A percentile compares a stretch with the other conserved stretches of the same genome.
These are phyloP conservation scores for Candida neerlandica DNA, from an alignment of 1,139 yeast species.

Conservation along the genomic window DNA sequence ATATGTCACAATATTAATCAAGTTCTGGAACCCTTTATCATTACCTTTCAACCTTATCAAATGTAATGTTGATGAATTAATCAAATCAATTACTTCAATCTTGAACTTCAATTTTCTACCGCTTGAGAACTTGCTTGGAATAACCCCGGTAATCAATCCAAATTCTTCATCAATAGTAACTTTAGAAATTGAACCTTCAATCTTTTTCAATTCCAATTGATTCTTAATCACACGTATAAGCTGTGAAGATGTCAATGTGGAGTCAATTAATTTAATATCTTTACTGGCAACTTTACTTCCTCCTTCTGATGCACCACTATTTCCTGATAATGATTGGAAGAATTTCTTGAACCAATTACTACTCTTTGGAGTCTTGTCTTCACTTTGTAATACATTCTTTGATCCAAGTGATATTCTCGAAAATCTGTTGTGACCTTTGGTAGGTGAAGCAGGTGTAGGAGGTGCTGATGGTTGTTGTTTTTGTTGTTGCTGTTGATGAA, in stretches of 20 bases:
- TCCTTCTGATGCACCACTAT: conserved; percentile 9
- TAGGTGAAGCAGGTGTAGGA: conserved; percentile 7
- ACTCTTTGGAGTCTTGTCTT: conserved; percentile 13
- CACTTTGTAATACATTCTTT: conserved; percentile 8
- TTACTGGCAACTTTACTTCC: conserved; percentile 15
- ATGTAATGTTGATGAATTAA: conserved; percentile 50
- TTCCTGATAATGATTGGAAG: conserved; percentile 25
- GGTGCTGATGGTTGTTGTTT: conserved; percentile 1
- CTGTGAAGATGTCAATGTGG: conserved; percentile 31
- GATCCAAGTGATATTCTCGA: conserved; percentile 26
- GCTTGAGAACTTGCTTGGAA: conserved; percentile 51
- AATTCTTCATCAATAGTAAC: conserved; percentile 47
- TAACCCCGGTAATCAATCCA: conserved; percentile 47
- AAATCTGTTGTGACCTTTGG: conserved; percentile 25
- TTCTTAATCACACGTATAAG: conserved; percentile 38
- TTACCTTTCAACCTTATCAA: conserved; percentile 67
- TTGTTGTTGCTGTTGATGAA: not conserved
- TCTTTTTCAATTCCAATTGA: conserved; percentile 49
- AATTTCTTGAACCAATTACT: conserved; percentile 45
- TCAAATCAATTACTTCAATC: conserved; percentile 45
- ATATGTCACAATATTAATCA: conserved; percentile 50
- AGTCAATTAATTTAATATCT: conserved; percentile 38
- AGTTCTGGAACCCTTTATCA: conserved; percentile 61
- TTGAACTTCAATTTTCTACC: conserved; percentile 53
- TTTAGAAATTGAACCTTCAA: conserved; percentile 52